Evolutionary conservation across 805 yeast genomes (phyloP).

Genomic region (Saccharomycopsis babjevae): DNA sequence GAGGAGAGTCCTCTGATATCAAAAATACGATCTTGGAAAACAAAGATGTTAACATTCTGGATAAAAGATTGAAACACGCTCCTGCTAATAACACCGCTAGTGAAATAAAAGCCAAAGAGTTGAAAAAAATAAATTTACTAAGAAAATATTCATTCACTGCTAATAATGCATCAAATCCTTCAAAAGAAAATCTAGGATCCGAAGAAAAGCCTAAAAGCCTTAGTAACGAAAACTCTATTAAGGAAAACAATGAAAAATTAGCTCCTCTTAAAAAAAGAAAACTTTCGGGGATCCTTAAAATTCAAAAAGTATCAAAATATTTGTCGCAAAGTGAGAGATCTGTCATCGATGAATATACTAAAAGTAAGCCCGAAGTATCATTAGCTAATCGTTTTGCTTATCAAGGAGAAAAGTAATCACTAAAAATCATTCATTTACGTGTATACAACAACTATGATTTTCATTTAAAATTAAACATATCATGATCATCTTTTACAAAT

Average conservation of each 20-base stretch:
- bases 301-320: neutral
- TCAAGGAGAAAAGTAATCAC: neutral
- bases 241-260: neutral
- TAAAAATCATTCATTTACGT: neutral
- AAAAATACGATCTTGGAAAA: neutral
- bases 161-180: neutral
- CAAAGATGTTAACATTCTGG: neutral
- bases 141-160: neutral
- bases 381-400: neutral
- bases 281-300: neutral
- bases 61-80: neutral
- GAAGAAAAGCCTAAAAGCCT: too few species aligned
- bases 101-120: neutral
- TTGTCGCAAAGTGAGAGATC: neutral
- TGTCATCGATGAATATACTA: neutral
- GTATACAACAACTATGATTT: neutral
- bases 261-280: neutral
- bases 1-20: neutral
- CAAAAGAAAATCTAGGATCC: neutral
- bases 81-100: neutral
- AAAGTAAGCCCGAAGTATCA: neutral
- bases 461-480: neutral
- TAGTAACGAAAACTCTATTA: neutral
- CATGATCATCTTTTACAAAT: constrained; percentile 34
- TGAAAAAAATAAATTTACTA: neutral